Conservation (phyloP, 768 basidiomycete species). For the Gelatoporia subvermispora region DNA sequence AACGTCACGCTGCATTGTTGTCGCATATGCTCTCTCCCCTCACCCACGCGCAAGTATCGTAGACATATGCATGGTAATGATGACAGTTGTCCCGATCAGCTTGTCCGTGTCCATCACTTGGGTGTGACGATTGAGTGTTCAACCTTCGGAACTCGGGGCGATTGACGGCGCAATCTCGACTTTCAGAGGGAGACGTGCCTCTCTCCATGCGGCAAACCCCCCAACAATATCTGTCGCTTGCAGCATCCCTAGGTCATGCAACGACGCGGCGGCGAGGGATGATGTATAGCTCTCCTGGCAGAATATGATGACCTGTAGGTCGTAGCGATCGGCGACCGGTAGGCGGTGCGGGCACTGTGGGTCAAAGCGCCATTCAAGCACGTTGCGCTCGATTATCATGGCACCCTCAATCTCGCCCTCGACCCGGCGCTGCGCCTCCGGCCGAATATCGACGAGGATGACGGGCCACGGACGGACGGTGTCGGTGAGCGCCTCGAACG, state of each 20-base stretch:
- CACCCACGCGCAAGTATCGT: no score
- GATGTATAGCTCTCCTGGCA: constrained; percentile 72
- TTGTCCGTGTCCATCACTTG: no score
- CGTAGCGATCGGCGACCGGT: constrained; percentile 68
- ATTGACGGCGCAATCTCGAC: no score
- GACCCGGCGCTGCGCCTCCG: constrained; percentile 50
- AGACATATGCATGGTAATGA: no score
- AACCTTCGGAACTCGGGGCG: no score
- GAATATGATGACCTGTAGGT: constrained; percentile 68
- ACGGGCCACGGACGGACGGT: constrained; percentile 50
- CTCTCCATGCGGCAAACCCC: constrained; percentile 69
- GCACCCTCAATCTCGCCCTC: constrained; percentile 63
- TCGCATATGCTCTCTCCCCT: no score
- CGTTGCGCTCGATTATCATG: constrained; percentile 71
- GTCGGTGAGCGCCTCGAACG: constrained; percentile 52
- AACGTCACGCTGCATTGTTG: no score
- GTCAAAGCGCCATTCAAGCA: constrained; percentile 79
- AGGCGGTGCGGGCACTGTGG: constrained; percentile 53
- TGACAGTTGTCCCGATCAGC: no score
- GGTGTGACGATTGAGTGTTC: no score
- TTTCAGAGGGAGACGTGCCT: constrained; percentile 53
- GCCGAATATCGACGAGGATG: constrained; percentile 75
- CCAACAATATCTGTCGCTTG: constrained; percentile 78
- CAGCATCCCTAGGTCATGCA: constrained; percentile 65
- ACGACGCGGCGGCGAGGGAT: constrained; percentile 63